A percentile compares a stretch with the other conserved stretches of the same genome.
These are phyloP conservation scores for Sechiopsis laciniata DNA, from an alignment of 306 rosid genomes.

Conservation along the genomic window DNA sequence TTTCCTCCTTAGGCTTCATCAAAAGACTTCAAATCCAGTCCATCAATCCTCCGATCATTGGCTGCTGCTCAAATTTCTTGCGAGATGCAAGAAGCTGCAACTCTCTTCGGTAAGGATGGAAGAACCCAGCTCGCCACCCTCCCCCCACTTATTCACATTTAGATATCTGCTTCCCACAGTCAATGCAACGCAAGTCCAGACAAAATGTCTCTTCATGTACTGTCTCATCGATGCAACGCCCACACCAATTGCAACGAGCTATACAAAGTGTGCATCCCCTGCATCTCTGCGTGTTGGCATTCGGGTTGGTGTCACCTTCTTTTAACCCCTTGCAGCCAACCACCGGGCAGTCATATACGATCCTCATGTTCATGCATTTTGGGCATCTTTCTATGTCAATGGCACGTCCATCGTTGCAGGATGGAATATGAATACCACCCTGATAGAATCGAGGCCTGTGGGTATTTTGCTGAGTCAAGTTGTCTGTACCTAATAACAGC, in stretches of 20 bases:
- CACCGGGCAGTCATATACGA: conserved; percentile 57
- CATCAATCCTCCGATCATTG: too few species aligned
- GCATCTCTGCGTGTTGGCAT: conserved; percentile 30
- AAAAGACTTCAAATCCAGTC: too few species aligned
- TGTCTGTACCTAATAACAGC: conserved; percentile 51
- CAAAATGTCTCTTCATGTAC: conserved; percentile 48
- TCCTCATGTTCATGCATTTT: conserved; percentile 39
- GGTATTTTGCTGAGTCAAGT: conserved; percentile 37
- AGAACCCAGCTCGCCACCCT: neutral
- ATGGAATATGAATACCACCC: conserved; percentile 27
- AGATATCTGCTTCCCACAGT: conserved; percentile 39
- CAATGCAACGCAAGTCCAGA: conserved; percentile 40
- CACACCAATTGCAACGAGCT: conserved; percentile 44
- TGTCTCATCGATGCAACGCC: conserved; percentile 41
- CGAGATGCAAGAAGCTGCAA: too few species aligned
- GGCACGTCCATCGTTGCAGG: conserved; percentile 39
- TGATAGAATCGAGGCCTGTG: conserved; percentile 42
- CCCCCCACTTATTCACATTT: conserved; percentile 27
- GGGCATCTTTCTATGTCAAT: conserved; percentile 57
- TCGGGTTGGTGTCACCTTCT: conserved; percentile 24
- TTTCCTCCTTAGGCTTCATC: too few species aligned
- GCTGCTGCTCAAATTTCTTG: too few species aligned
- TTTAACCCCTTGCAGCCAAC: conserved; percentile 38
- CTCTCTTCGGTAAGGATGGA: too few species aligned
- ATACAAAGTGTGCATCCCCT: conserved; percentile 51